These are phyloP conservation scores for Talaromyces rugulosus DNA, from an alignment of 2,329 filamentous ascomycete genomes.

Conservation along the genomic window DNA sequence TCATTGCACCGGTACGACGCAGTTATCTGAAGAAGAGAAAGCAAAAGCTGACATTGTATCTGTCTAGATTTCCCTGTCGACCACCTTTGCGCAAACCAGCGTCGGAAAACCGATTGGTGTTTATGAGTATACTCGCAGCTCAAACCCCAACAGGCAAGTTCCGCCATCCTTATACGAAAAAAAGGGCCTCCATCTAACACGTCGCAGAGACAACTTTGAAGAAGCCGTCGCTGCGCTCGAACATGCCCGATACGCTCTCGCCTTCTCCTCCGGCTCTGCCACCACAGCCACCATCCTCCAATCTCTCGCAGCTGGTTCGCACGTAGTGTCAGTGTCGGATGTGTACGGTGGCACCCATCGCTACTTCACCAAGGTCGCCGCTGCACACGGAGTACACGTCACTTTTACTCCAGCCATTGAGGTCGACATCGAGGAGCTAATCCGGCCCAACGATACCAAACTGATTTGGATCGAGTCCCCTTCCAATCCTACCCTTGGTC, in stretches of 20 bases:
- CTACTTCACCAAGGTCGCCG: constrained; percentile 97
- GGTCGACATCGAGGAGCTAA: constrained; percentile 77
- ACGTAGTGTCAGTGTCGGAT: constrained; percentile 94
- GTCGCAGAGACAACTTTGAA: constrained; percentile 77
- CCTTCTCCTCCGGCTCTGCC: constrained; percentile 90
- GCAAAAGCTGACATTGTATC: background rate
- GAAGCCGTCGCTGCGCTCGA: constrained; percentile 85
- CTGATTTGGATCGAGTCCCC: constrained; percentile 97
- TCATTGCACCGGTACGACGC: constrained; percentile 69
- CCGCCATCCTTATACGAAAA: no score
- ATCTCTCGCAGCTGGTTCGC: constrained; percentile 81
- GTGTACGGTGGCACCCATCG: constrained; percentile 97
- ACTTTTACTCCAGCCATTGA: constrained; percentile 94
- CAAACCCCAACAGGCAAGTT: constrained; percentile 76
- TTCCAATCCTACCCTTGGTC: constrained; percentile 86
- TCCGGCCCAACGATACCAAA: constrained; percentile 76
- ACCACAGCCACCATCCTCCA: constrained; percentile 92
- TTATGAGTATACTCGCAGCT: constrained; percentile 90
- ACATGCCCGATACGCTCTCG: constrained; percentile 85
- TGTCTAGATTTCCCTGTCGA: constrained; percentile 79
- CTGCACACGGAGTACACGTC: constrained; percentile 88
- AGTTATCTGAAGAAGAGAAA: constrained; percentile 17
- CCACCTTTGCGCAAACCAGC: constrained; percentile 87
- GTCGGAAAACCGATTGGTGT: constrained; percentile 82
- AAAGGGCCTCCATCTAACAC: no score